Evolutionary conservation across 148 eudicot species (phyloP), one percentile per base, ranked within the genome.

Genomic region (Hydrangea macrophylla): DNA sequence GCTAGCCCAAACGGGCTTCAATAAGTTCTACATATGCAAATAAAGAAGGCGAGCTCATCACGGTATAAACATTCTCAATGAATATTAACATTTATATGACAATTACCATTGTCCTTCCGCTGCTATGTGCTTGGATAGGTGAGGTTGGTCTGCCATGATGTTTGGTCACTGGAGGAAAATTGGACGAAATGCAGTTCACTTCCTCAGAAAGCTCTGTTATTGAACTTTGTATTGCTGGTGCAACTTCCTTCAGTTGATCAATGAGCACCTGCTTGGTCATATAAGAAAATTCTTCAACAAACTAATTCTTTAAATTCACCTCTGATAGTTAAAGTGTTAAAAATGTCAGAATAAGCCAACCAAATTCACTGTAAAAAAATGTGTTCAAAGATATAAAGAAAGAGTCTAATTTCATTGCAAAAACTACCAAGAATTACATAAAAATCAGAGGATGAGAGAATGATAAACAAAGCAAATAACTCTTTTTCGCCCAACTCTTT

Each of bases 221-320:
- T 60, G 98, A 90, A 57, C 81, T 88, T 73, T 88, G 92, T 55
- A 94, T 85, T 51, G 83, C 71, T 59, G 98, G 98, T 45, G 96
- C 95, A 69, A 86, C 98, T 36, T 85, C 96, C 84, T 94, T 94
- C 79, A 94, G 79, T 71, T 93, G 98, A 79, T 86, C 85, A 37
- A 88, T 88, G 51, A 94, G 76, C 70, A 94, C 96, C 97, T 94
- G 78, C 62, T 32, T 5, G 30, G 24, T 37, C 31, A 24, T 39
- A 13, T 57, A 7, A 33, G 23, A 15, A 39, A 64, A 40, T 58
- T 58, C 40, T 24, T 33, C 5, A 11, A 37, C n/a, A 28, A 35
- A 35, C 4, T 35, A 35, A 35, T 35, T 35, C 39, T 35, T 3
- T 35, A 35, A 35, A 35, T 35, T 35, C 8, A 4, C 39, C 39